phyloP scores from a whole-genome alignment of 768 basidiomycete genomes.

The Leccinum boreale region DNA sequence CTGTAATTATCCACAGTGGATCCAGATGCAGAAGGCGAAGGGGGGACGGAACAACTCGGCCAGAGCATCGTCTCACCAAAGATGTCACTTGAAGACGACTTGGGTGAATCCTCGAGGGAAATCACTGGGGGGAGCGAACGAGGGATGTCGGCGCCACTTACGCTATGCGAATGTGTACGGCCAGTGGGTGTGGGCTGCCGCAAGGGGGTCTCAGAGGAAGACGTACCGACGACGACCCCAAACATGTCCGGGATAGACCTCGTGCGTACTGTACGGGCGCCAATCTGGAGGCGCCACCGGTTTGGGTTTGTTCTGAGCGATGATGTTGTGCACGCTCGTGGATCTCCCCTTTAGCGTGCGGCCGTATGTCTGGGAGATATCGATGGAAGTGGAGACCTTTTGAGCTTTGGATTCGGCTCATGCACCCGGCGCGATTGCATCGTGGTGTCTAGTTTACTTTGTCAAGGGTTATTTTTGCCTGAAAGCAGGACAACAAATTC shows the following conservation, averaged over 20 bases:
- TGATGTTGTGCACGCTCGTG: constrained; percentile 66
- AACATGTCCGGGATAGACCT: constrained; percentile 67
- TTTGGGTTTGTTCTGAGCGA: constrained; percentile 50
- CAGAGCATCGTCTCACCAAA: constrained; percentile 47
- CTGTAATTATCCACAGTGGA: constrained; percentile 16
- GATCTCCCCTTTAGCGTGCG: constrained; percentile 45
- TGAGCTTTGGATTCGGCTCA: constrained; percentile 44
- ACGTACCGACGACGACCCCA: constrained; percentile 20
- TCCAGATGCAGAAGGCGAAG: no score
- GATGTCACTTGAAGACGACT: constrained; percentile 41
- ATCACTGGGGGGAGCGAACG: constrained; percentile 32
- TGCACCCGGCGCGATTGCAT: constrained; percentile 57
- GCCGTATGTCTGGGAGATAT: constrained; percentile 35
- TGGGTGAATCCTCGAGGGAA: constrained; percentile 26
- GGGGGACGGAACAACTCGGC: constrained; percentile 45
- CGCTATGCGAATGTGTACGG: constrained; percentile 74
- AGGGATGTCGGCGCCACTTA: constrained; percentile 65
- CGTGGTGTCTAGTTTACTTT: constrained; percentile 45
- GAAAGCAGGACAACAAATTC: background rate
- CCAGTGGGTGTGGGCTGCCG: constrained; percentile 38
- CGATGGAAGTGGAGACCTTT: constrained; percentile 30
- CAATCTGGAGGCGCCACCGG: constrained; percentile 25
- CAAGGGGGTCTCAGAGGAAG: constrained; percentile 31
- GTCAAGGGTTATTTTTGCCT: constrained; percentile 1
- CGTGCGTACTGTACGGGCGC: constrained; percentile 43